Evolutionary conservation across 192 early-diverging fungal genomes (phyloP), one percentile per base, ranked within the genome.

Genomic region (Thamnidium elegans): DNA sequence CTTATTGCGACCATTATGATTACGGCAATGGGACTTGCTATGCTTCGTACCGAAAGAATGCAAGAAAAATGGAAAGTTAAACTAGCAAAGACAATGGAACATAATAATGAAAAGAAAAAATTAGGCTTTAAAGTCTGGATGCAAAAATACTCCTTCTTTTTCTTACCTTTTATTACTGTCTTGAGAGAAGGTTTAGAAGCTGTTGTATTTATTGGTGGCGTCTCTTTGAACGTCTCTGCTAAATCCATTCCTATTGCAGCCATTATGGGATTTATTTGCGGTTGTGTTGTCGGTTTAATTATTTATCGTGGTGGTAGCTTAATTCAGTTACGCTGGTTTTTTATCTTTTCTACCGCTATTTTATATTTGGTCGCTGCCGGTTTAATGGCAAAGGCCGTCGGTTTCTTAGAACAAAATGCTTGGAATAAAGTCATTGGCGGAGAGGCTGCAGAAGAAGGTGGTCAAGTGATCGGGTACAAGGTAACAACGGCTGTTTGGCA

Each of bases 171-270:
- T 61, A 72, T 93, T 39, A 92, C 92, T 11, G 86, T 97, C 8
- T 71, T 92, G 30, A 82, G 94, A 52, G 94, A 97, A 82, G 91
- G 90, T 11, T 69, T 97, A 10, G 94, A 97, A 70, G 86, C 91
- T n/a, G 81, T 97, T 20, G 84, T 97, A 9, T 92, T 97, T 75
- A 78, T 97, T 51, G 93, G 86, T 58, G 94, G 94, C 55, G 91
- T 91, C 10, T 86, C 84, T 17, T 71, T 94, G 47, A 79, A 81
- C 23, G 80, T 82, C 10, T 65, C 78, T 15, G 78, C 86, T 0
- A 83, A 81, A 45, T 77, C 91, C 11, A 90, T 97, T 60, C 93
- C 93, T 26, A 81, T 97, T 20, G 85, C 94, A 34, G 89, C 84
- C 8, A 78, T 94, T 47, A 65, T 78, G 62, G 94, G 93, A 43